Conservation (phyloP, 2,329 filamentous ascomycete genomes). For the Fusarium succisae region DNA sequence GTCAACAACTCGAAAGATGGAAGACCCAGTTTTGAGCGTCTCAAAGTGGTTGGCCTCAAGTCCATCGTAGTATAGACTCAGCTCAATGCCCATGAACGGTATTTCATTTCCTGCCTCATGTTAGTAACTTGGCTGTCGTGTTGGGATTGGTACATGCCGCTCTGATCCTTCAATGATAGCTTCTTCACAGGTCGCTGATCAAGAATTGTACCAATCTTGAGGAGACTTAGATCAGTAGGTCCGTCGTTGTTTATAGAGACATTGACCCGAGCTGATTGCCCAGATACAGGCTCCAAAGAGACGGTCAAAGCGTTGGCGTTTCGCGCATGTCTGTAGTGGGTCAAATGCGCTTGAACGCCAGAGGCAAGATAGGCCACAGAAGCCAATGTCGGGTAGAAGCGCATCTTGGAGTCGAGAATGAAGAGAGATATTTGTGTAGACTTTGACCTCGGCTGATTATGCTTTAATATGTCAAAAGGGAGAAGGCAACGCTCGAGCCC, state of each 20-base stretch:
- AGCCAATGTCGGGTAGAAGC: not conserved
- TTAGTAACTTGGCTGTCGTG: not conserved
- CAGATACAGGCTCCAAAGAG: not conserved
- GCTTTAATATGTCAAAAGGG: not conserved
- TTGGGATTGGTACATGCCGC: not conserved
- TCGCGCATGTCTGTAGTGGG: not conserved
- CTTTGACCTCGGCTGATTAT: not conserved
- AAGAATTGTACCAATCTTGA: slow-evolving; percentile 26
- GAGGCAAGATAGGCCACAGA: not conserved
- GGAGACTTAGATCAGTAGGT: not conserved
- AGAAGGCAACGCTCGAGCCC: not conserved
- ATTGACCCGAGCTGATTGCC: slow-evolving; percentile 4
- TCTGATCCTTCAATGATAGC: not conserved
- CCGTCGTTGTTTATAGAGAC: slow-evolving; percentile 16
- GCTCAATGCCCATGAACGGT: slow-evolving; percentile 17
- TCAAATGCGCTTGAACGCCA: slow-evolving; percentile 1
- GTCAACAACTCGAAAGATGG: slow-evolving; percentile 11
- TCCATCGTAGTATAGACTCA: slow-evolving; percentile 27
- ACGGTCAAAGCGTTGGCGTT: not conserved
- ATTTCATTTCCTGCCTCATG: not conserved
- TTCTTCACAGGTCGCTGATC: slow-evolving; percentile 28
- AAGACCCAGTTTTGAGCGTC: slow-evolving; percentile 5
- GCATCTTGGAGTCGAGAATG: not conserved
- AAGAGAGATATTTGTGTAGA: no score
- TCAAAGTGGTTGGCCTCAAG: slow-evolving; percentile 12